A percentile compares a stretch with the other conserved stretches of the same genome.
Conservation (phyloP, 768 basidiomycete genomes). For the Trametes villosa region DNA sequence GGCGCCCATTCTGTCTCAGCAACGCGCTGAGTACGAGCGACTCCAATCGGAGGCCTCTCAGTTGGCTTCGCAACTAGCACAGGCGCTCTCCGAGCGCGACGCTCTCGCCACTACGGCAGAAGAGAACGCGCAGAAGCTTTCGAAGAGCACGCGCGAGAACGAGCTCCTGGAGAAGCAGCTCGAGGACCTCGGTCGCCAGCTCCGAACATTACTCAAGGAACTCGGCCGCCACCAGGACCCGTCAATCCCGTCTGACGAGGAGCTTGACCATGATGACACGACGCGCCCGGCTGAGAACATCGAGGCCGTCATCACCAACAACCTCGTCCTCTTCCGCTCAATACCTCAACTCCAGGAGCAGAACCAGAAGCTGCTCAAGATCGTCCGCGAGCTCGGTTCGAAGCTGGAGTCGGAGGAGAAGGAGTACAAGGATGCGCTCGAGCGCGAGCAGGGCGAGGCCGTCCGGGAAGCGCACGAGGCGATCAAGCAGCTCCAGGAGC, state of each 20-base stretch:
- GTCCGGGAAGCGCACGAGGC: conserved; percentile 88
- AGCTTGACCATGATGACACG: conserved; percentile 50
- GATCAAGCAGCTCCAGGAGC: conserved; percentile 75
- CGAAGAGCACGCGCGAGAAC: conserved; percentile 62
- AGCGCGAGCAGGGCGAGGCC: conserved; percentile 77
- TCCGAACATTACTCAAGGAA: conserved; percentile 78
- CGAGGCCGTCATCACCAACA: conserved; percentile 83
- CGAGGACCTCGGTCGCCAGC: conserved; percentile 81
- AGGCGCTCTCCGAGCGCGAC: conserved; percentile 79
- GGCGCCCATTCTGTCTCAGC: conserved; percentile 91
- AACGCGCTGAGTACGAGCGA: conserved; percentile 87
- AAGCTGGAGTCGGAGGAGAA: conserved; percentile 87
- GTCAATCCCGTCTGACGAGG: conserved; percentile 73
- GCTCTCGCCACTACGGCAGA: conserved; percentile 54
- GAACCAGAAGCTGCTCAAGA: conserved; percentile 86
- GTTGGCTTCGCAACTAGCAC: conserved; percentile 78
- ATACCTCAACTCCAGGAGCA: conserved; percentile 85
- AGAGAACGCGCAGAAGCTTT: conserved; percentile 66
- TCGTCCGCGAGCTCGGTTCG: conserved; percentile 79
- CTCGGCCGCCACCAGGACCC: conserved; percentile 85
- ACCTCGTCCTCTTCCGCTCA: conserved; percentile 85
- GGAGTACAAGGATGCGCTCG: conserved; percentile 70
- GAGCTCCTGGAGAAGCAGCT: conserved; percentile 76
- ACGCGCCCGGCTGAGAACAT: conserved; percentile 57
- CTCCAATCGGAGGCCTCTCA: conserved; percentile 79